Percentiles rank a stretch among this genome's conserved stretches.
Evolutionary conservation across 2,329 filamentous ascomycete genomes (phyloP).

Genomic region (Monosporascus sp.): DNA sequence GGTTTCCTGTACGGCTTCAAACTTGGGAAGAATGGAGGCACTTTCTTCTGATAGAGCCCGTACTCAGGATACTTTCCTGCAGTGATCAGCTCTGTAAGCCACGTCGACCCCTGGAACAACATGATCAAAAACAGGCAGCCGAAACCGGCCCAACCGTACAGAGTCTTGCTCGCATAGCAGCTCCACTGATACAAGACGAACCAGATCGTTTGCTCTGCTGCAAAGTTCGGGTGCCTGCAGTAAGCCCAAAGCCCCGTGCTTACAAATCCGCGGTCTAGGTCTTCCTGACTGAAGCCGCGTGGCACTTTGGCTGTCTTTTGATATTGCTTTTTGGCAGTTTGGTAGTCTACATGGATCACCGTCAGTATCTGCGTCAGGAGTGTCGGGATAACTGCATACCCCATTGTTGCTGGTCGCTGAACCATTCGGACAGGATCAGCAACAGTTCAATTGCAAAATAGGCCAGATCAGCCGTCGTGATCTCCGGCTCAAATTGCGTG

Average conservation of each 20-base stretch:
- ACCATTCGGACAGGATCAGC: conserved; percentile 62
- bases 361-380: conserved; percentile 9
- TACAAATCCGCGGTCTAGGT: conserved; percentile 86
- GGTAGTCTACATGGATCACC: conserved; percentile 53
- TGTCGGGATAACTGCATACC: conserved; percentile 37
- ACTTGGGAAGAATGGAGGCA: conserved; percentile 77
- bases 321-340: conserved; percentile 75
- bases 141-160: conserved; percentile 72
- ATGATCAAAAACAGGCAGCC: conserved; percentile 67
- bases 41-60: conserved; percentile 71
- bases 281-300: conserved; percentile 57
- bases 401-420: conserved; percentile 94
- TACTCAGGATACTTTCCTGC: conserved; percentile 85
- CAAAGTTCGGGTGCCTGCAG: conserved; percentile 92
- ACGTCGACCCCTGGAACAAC: conserved; percentile 86
- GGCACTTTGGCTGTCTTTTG: conserved; percentile 67
- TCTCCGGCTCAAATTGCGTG: conserved; percentile 53
- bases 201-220: conserved; percentile 89
- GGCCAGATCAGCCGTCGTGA: conserved; percentile 40
- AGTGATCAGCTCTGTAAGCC: conserved; percentile 79
- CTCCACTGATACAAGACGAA: conserved; percentile 83
- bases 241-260: conserved; percentile 80
- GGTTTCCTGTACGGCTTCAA: conserved; percentile 38
- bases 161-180: conserved; percentile 64
- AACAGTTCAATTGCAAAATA: conserved; percentile 43